Conservation (phyloP, 768 basidiomycete species). For the Gelatoporia subvermispora region DNA sequence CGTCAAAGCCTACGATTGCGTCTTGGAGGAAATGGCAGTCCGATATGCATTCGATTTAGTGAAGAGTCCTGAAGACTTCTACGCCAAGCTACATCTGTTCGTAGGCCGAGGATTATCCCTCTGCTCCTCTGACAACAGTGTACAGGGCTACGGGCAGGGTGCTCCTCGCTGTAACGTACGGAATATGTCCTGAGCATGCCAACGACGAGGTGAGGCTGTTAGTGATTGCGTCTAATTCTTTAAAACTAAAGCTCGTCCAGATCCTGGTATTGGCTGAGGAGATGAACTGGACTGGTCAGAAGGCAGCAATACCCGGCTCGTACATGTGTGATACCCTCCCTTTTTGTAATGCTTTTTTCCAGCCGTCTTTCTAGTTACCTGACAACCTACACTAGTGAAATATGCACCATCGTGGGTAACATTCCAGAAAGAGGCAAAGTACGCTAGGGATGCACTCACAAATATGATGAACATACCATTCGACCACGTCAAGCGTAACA, state of each 20-base stretch:
- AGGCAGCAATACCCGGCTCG: slow-evolving; percentile 33
- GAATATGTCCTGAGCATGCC: slow-evolving; percentile 1
- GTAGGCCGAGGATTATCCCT: neutral
- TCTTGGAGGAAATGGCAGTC: slow-evolving; percentile 25
- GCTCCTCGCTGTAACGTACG: slow-evolving; percentile 8
- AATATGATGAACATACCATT: slow-evolving; percentile 12
- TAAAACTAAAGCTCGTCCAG: slow-evolving; percentile 26
- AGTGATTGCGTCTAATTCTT: neutral
- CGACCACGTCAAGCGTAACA: slow-evolving; percentile 15
- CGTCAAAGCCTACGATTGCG: slow-evolving; percentile 25
- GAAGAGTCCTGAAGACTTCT: slow-evolving; percentile 3
- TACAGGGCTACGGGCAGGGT: slow-evolving; percentile 1
- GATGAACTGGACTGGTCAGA: slow-evolving; percentile 26
- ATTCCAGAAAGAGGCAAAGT: slow-evolving; percentile 18
- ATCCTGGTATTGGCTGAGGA: slow-evolving; percentile 36
- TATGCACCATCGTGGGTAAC: slow-evolving; percentile 22
- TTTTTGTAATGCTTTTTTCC: neutral
- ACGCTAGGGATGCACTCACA: slow-evolving; percentile 6
- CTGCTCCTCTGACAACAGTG: no score
- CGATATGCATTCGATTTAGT: slow-evolving; percentile 8
- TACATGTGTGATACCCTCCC: slow-evolving; percentile 31
- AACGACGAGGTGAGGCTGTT: slow-evolving; percentile 4
- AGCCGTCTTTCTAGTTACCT: slow-evolving; percentile 8
- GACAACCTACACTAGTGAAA: slow-evolving; percentile 15
- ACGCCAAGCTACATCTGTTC: slow-evolving; percentile 8